Conservation (phyloP, 2,329 filamentous ascomycete genomes). For the Paecilomyces formosus region DNA sequence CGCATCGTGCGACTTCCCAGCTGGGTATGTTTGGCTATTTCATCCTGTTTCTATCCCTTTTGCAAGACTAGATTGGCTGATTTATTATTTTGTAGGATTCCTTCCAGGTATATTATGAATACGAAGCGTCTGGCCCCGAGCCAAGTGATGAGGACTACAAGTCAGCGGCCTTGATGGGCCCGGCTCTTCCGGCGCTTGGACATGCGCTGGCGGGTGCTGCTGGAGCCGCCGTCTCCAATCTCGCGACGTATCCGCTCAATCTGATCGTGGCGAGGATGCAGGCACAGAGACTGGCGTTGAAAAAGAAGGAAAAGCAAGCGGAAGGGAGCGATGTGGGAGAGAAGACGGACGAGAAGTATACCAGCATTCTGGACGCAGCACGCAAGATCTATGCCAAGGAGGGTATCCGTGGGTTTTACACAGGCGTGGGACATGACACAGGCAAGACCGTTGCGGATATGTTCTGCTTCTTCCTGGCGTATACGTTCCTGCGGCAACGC, state of each 20-base stretch:
- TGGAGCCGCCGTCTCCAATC: constrained; percentile 71
- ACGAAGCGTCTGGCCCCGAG: constrained; percentile 21
- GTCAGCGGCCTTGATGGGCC: constrained; percentile 24
- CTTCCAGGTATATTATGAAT: constrained; percentile 33
- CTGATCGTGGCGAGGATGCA: constrained; percentile 76
- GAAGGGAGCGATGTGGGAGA: constrained; percentile 49
- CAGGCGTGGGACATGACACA: constrained; percentile 56
- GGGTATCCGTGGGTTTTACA: constrained; percentile 69
- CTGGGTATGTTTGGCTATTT: background rate
- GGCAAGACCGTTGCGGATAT: constrained; percentile 65
- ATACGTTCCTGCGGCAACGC: constrained; percentile 49
- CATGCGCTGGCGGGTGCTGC: constrained; percentile 75
- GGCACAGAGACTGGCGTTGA: constrained; percentile 58
- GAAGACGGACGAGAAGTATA: constrained; percentile 43
- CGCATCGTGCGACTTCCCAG: background rate
- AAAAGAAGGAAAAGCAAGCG: constrained; percentile 17
- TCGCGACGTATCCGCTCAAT: constrained; percentile 72
- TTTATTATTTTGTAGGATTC: background rate
- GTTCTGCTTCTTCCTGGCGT: constrained; percentile 81
- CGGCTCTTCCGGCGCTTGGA: constrained; percentile 62
- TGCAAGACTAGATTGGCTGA: background rate
- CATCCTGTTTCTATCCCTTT: background rate
- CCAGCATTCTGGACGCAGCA: constrained; percentile 60
- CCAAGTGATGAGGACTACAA: constrained; percentile 21
- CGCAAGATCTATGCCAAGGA: constrained; percentile 63